Percentiles rank a stretch among this genome's conserved stretches.
Evolutionary conservation across 2,329 filamentous ascomycete species (phyloP).

Genomic region (Tolypocladium nubicola): DNA sequence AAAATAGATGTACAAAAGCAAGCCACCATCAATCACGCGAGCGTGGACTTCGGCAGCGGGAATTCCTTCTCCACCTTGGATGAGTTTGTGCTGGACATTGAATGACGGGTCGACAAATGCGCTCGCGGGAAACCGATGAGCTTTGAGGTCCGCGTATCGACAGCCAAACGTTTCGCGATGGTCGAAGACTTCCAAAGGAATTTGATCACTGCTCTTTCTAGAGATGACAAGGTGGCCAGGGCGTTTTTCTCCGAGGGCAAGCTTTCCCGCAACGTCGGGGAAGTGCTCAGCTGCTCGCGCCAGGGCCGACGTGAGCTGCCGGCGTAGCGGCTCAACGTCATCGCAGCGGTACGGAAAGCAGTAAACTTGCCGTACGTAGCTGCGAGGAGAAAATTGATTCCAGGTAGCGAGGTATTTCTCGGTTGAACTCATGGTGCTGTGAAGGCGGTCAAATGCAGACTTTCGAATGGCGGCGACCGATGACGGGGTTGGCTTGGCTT

Average conservation of each 20-base stretch:
- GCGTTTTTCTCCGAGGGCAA: slow-evolving; percentile 9
- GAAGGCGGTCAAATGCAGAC: neutral
- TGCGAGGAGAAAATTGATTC: slow-evolving; percentile 8
- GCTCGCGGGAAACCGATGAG: slow-evolving; percentile 16
- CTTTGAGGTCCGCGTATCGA: slow-evolving; percentile 15
- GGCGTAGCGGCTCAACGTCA: slow-evolving; percentile 1
- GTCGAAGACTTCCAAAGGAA: slow-evolving; percentile 11
- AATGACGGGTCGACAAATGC: slow-evolving; percentile 18
- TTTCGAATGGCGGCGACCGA: neutral
- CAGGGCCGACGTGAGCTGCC: slow-evolving; percentile 1
- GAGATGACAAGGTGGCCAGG: slow-evolving; percentile 10
- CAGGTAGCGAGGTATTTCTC: slow-evolving; percentile 1
- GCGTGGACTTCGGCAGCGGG: slow-evolving; percentile 27
- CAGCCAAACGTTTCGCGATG: slow-evolving; percentile 8
- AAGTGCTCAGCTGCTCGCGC: slow-evolving; percentile 8
- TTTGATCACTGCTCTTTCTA: slow-evolving; percentile 5
- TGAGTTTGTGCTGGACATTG: slow-evolving; percentile 2
- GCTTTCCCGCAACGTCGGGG: slow-evolving; percentile 16
- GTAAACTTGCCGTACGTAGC: slow-evolving; percentile 8
- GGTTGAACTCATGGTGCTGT: neutral
- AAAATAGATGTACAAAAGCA: slow-evolving; percentile 28
- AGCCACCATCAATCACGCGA: slow-evolving; percentile 26
- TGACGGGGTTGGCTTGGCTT: too few species aligned
- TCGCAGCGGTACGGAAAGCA: slow-evolving; percentile 5
- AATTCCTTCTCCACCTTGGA: slow-evolving; percentile 10